Conservation (phyloP, 345 rosid species). For the Mangifera indica region DNA sequence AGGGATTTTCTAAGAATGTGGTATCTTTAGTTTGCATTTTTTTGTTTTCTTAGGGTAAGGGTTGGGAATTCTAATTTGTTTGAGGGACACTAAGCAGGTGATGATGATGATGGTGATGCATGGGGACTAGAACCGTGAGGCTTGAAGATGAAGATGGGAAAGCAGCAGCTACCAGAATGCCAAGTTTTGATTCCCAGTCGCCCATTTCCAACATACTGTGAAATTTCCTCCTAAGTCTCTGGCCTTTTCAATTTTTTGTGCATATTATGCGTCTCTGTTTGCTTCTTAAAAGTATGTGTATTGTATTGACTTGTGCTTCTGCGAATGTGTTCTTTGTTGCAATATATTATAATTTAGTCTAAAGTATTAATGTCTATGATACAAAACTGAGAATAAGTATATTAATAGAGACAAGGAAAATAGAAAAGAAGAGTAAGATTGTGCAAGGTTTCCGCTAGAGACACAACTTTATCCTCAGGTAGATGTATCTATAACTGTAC, state of each 20-base stretch:
- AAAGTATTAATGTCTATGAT: too few species aligned
- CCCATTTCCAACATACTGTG: constrained; percentile 34
- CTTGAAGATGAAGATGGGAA: constrained; percentile 37
- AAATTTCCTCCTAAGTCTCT: constrained; percentile 16
- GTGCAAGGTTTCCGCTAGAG: too few species aligned
- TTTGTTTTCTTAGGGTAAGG: constrained; percentile 2
- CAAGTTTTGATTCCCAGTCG: constrained; percentile 36
- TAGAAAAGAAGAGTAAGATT: too few species aligned
- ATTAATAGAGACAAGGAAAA: too few species aligned
- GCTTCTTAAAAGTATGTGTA: not conserved
- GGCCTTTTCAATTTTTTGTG: constrained; percentile 1
- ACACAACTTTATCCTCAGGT: too few species aligned
- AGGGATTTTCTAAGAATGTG: not conserved
- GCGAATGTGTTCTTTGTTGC: not conserved
- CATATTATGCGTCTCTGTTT: not conserved
- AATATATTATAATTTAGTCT: not conserved
- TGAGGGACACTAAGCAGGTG: constrained; percentile 13
- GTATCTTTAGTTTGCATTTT: constrained; percentile 9
- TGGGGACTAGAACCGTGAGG: constrained; percentile 22
- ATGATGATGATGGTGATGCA: constrained; percentile 20
- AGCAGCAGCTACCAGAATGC: constrained; percentile 37
- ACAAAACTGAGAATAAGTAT: too few species aligned
- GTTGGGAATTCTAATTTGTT: constrained; percentile 20
- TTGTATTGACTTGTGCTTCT: too few species aligned
- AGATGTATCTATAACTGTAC: too few species aligned